These are phyloP conservation scores for Xerocomus amazonicus DNA, from an alignment of 1,284 basidiomycete species.

Conservation along the genomic window DNA sequence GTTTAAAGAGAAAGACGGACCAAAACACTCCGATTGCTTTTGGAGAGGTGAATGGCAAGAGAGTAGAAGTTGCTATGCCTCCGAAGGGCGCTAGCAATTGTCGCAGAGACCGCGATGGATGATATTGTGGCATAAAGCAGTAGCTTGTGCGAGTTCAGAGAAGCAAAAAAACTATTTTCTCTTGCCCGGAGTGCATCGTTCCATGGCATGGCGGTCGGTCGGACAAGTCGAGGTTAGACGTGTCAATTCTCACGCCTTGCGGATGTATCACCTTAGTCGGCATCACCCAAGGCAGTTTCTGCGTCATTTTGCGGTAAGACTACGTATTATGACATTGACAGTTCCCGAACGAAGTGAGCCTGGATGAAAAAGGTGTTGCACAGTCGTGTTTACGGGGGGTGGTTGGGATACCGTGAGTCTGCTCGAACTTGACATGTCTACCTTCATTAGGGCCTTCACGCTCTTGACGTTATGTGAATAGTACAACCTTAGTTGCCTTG, in stretches of 20 bases:
- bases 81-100: constrained; percentile 76
- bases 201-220: constrained; percentile 28
- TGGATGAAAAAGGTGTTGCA: too few relatives aligned
- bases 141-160: constrained; percentile 60
- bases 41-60: constrained; percentile 87
- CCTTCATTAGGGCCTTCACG: too few relatives aligned
- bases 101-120: constrained; percentile 63
- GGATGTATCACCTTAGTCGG: too few relatives aligned
- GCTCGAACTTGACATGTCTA: too few relatives aligned
- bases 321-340: too few relatives aligned
- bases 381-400: too few relatives aligned
- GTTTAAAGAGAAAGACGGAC: constrained; percentile 43
- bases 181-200: constrained; percentile 37
- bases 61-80: constrained; percentile 93
- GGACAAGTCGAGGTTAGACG: not conserved
- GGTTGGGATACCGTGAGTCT: too few relatives aligned
- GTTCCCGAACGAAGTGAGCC: too few relatives aligned
- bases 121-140: constrained; percentile 70
- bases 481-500: too few relatives aligned
- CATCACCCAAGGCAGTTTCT: too few relatives aligned
- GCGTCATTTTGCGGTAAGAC: too few relatives aligned
- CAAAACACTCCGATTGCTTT: constrained; percentile 85
- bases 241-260: constrained; percentile 22
- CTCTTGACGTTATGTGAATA: too few relatives aligned
- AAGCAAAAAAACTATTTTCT: constrained; percentile 41